These are phyloP conservation scores for Phlebiopsis gigantea DNA, from an alignment of 768 basidiomycete species.

Conservation along the genomic window DNA sequence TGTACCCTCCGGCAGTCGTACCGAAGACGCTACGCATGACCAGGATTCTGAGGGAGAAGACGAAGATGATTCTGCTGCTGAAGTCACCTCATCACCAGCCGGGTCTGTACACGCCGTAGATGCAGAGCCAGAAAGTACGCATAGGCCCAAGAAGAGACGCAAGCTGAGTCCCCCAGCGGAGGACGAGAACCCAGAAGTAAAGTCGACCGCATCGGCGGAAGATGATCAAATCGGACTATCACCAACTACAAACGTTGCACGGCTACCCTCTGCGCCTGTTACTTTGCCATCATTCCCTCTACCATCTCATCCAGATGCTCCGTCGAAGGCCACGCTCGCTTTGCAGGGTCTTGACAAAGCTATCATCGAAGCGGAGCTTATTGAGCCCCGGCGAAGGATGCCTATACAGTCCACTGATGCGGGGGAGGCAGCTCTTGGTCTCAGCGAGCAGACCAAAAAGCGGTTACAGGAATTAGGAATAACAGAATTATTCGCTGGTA, in stretches of 20 bases:
- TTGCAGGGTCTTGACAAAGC: slow-evolving; percentile 77
- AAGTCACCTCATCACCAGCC: slow-evolving; percentile 7
- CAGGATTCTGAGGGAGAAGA: neutral
- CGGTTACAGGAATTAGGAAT: slow-evolving; percentile 75
- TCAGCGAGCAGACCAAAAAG: slow-evolving; percentile 55
- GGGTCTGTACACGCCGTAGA: neutral
- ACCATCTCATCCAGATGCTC: slow-evolving; percentile 60
- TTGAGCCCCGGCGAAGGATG: slow-evolving; percentile 47
- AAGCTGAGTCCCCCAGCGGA: slow-evolving; percentile 27
- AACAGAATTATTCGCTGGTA: slow-evolving; percentile 85
- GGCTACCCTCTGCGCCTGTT: slow-evolving; percentile 25
- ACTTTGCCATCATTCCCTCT: slow-evolving; percentile 66
- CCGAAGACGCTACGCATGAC: neutral
- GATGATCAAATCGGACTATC: slow-evolving; percentile 5
- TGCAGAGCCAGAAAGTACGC: slow-evolving; percentile 14
- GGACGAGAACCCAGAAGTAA: neutral
- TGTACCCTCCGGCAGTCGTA: slow-evolving; percentile 12
- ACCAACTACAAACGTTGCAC: neutral
- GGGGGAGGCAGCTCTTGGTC: slow-evolving; percentile 38
- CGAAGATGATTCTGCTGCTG: neutral
- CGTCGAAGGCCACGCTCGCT: slow-evolving; percentile 64
- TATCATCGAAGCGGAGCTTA: slow-evolving; percentile 61
- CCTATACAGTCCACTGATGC: slow-evolving; percentile 36
- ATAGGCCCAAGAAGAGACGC: slow-evolving; percentile 40
- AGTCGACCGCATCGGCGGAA: neutral